A percentile compares a stretch with the other conserved stretches of the same genome.
Evolutionary conservation across 2,329 filamentous ascomycete species (phyloP).

Genomic region (Hymenoscyphus infarciens): DNA sequence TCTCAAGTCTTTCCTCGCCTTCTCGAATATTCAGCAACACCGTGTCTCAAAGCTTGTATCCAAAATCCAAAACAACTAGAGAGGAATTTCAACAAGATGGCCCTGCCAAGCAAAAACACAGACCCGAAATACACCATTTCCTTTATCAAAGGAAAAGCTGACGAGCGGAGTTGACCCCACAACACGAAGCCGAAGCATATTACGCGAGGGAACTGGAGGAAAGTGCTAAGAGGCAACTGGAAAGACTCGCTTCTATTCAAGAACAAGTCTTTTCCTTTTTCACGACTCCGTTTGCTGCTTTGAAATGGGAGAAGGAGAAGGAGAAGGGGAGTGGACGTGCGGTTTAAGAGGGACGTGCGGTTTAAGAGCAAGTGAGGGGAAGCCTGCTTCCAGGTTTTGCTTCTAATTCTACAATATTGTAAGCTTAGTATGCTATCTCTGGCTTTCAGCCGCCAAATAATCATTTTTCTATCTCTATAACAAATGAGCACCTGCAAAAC

Average conservation of each 20-base stretch:
- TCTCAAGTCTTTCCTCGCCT: too few species aligned
- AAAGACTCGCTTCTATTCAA: not conserved
- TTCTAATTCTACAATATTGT: too few species aligned
- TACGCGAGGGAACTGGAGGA: not conserved
- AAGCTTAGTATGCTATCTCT: too few species aligned
- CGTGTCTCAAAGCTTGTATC: too few species aligned
- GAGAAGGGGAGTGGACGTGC: not conserved
- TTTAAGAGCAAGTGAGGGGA: not conserved
- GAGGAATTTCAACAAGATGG: not conserved
- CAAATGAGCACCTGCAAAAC: too few species aligned
- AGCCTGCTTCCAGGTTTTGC: too few species aligned
- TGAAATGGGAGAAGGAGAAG: not conserved
- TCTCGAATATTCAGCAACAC: too few species aligned
- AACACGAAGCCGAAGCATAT: not conserved
- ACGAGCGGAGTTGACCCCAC: not conserved
- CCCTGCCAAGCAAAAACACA: not conserved
- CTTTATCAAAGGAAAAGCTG: not conserved
- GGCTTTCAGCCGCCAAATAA: too few species aligned
- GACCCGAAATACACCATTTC: not conserved
- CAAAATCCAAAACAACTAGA: too few species aligned
- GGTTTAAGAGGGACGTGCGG: not conserved
- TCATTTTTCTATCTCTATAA: too few species aligned
- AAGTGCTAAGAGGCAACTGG: not conserved
- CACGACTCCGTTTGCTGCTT: not conserved
- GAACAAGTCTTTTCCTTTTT: not conserved